Evolutionary conservation across 257 asterid genomes (phyloP).

Genomic region (Solanum ahanhuiri): DNA sequence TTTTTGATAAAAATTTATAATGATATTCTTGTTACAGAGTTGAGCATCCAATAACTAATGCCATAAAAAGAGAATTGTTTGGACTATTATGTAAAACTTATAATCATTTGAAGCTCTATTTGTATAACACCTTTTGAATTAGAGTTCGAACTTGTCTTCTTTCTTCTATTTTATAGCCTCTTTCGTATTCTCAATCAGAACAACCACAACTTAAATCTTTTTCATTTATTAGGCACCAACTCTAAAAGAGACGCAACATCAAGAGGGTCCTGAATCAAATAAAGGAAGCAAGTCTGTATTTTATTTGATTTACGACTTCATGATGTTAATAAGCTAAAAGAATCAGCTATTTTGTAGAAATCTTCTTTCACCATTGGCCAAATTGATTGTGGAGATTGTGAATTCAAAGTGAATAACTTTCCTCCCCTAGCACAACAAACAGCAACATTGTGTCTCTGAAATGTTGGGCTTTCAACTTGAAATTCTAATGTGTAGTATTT

Average conservation of each 20-base stretch:
- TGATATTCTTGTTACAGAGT: not conserved
- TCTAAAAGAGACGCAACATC: not conserved
- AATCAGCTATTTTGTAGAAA: conserved; percentile 46
- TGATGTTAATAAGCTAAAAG: conserved; percentile 32
- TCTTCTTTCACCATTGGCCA: conserved; percentile 55
- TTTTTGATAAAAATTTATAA: not conserved
- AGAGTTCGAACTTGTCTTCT: not conserved
- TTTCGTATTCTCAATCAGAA: not conserved
- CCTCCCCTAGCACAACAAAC: conserved; percentile 64
- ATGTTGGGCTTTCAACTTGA: conserved; percentile 44
- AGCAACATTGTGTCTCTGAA: conserved; percentile 63
- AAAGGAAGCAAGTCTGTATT: not conserved
- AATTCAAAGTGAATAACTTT: conserved; percentile 58
- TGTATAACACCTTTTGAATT: not conserved
- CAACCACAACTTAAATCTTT: not conserved
- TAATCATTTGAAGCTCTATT: not conserved
- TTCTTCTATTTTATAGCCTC: not conserved
- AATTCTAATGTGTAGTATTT: conserved; percentile 68
- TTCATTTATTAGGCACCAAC: not conserved
- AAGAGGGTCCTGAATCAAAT: not conserved
- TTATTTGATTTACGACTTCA: not conserved
- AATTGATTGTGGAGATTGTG: conserved; percentile 66
- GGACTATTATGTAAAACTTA: not conserved
- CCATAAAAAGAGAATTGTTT: not conserved
- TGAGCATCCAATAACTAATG: not conserved